These are phyloP conservation scores for Syncephalastrum racemosum DNA, from an alignment of 371 early-diverging fungal species.

Conservation along the genomic window DNA sequence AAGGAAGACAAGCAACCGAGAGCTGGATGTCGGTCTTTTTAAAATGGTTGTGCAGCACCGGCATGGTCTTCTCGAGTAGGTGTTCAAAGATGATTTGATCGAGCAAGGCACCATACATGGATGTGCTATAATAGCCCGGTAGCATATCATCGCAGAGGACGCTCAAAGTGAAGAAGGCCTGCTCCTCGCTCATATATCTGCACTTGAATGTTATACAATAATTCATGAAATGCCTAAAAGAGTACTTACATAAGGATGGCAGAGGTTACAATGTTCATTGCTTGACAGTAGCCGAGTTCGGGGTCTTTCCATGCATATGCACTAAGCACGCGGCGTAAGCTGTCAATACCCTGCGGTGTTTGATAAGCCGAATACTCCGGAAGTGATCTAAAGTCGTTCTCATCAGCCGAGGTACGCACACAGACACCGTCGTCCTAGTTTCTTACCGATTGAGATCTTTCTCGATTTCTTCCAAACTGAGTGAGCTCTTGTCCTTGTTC, in stretches of 20 bases:
- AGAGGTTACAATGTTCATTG: constrained; percentile 97
- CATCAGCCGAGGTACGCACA: not conserved
- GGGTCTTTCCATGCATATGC: constrained; percentile 86
- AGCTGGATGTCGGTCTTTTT: constrained; percentile 89
- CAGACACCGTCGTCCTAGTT: not conserved
- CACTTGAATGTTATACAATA: not conserved
- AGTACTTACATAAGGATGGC: constrained; percentile 78
- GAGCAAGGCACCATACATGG: constrained; percentile 95
- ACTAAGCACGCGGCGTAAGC: constrained; percentile 85
- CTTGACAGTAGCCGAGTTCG: constrained; percentile 97
- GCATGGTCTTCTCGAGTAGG: constrained; percentile 78
- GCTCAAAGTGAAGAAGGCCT: constrained; percentile 93
- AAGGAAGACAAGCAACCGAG: constrained; percentile 92
- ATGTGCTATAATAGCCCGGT: constrained; percentile 92
- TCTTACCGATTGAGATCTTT: constrained; percentile 90
- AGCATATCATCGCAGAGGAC: constrained; percentile 87
- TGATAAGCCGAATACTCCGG: constrained; percentile 96
- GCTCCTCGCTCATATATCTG: constrained; percentile 91
- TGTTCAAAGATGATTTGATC: constrained; percentile 95
- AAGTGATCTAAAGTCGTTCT: constrained; percentile 27
- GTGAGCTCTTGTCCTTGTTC: constrained; percentile 63
- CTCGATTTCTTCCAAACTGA: constrained; percentile 94
- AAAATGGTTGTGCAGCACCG: constrained; percentile 76
- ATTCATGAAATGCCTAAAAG: constrained; percentile 10
- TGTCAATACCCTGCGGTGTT: constrained; percentile 85